Percentiles rank a stretch among this genome's conserved stretches.
Conservation (phyloP, 768 basidiomycete genomes). For the Trametes cingulata region DNA sequence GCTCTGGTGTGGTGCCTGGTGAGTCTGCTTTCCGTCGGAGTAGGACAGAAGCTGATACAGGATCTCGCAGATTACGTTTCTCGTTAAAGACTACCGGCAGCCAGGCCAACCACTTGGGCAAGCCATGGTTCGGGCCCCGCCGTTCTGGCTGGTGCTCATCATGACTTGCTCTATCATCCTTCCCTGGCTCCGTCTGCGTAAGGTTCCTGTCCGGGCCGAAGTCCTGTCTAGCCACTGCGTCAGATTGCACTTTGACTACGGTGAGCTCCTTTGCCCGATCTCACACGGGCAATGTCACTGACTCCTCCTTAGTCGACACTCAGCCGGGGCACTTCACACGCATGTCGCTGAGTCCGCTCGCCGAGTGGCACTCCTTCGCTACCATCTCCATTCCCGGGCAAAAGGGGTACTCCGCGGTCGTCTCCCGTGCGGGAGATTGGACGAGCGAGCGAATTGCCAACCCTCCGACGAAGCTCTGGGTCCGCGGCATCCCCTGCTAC, state of each 20-base stretch:
- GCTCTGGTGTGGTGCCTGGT: conserved; percentile 54
- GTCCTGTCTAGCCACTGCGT: conserved; percentile 56
- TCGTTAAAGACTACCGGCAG: conserved; percentile 51
- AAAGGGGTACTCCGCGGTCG: conserved; percentile 27
- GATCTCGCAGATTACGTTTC: conserved; percentile 41
- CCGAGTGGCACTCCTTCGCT: conserved; percentile 59
- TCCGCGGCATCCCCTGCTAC: conserved; percentile 53
- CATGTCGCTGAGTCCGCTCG: conserved; percentile 42
- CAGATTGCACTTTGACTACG: conserved; percentile 56
- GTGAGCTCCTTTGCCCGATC: conserved; percentile 29
- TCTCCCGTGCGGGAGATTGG: conserved; percentile 55
- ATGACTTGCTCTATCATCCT: conserved; percentile 54
- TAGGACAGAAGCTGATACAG: background rate
- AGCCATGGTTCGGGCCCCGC: conserved; percentile 41
- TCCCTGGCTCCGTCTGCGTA: conserved; percentile 56
- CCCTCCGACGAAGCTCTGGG: conserved; percentile 55
- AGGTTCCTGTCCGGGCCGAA: conserved; percentile 50
- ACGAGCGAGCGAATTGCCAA: conserved; percentile 49
- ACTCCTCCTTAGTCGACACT: conserved; percentile 31
- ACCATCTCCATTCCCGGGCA: conserved; percentile 43
- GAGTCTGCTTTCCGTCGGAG: conserved; percentile 1
- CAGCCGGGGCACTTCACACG: conserved; percentile 35
- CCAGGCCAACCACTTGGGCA: conserved; percentile 39
- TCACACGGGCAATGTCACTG: no score
- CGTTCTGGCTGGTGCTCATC: conserved; percentile 56